Base-by-base conservation (phyloP, 352 stramenopile genomes). In the Phytophthora sojae region DNA sequence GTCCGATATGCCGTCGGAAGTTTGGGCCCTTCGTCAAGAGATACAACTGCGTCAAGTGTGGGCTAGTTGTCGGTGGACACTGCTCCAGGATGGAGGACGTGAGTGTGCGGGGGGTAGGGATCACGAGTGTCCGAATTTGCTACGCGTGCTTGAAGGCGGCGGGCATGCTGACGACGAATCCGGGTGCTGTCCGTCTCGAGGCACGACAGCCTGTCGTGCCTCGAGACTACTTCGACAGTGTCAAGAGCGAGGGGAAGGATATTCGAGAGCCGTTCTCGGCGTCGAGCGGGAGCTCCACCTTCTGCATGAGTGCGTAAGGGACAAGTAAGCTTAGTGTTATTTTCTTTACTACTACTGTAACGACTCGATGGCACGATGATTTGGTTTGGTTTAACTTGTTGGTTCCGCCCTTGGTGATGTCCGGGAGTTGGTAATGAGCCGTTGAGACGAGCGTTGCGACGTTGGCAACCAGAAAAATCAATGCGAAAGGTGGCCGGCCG, bases 41-140 rank as follows among this genome's bases (percentile, higher is more conserved):
- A 17, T 26, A 70, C 39, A 61, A 81, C 39, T 83, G 76, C 51
- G 66, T 70, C 3, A 64, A 37, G 4, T 83, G 76, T 35, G 73
- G 76, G 6, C 55, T 69, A 4, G 73, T 79, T 0, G 65, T 83
- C 0, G 77, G 76, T 55, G 37, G 50, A 6, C 35, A 45, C 37
- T 83, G 76, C 58, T 71, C 42, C 62, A 72, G 63, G 26, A 67
- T 65, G 37, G 70, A 79, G 58, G 66, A 77, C 17, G 73, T 83
- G 59, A 79, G 77, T 66, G 64, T 86, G 12, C 79, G 67, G 3
- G 79, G 79, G 26, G 79, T 75, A 12, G 63, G 67, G 32, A 39
- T 79, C 63, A 79, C 62, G 29, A 61, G 47, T 9, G 71, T 82
- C n/a, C 67, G 70, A 5, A 77, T 84, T 59, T 86, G 79, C 50